Evolutionary conservation across 192 early-diverging fungal genomes (phyloP).

Genomic region (Physocladia obscura): DNA sequence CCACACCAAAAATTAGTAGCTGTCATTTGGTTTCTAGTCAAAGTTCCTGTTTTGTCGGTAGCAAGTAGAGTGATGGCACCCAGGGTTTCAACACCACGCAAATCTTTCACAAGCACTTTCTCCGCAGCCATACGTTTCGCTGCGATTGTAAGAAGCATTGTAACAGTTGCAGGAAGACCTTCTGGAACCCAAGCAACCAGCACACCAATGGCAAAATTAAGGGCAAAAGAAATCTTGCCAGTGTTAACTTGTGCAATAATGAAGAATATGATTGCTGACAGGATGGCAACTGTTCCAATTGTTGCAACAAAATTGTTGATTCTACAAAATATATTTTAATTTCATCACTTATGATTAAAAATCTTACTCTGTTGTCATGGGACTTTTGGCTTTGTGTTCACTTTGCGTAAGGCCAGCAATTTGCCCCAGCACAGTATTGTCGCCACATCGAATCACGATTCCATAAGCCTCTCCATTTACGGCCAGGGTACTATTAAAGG

Average conservation of each 20-base stretch:
- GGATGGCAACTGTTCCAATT: slow-evolving; percentile 76
- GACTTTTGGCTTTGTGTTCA: slow-evolving; percentile 26
- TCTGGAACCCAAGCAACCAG: slow-evolving; percentile 88
- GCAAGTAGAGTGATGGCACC: slow-evolving; percentile 95
- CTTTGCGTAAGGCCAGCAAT: slow-evolving; percentile 61
- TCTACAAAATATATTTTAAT: too few relatives aligned
- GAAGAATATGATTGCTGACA: slow-evolving; percentile 84
- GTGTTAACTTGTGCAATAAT: slow-evolving; percentile 68
- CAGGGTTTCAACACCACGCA: slow-evolving; percentile 94
- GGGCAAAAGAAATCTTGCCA: slow-evolving; percentile 23
- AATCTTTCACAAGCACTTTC: slow-evolving; percentile 93
- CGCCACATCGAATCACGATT: slow-evolving; percentile 89
- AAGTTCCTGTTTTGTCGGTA: slow-evolving; percentile 96
- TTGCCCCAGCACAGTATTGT: slow-evolving; percentile 91
- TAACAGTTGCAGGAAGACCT: slow-evolving; percentile 91
- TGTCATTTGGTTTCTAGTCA: slow-evolving; percentile 97
- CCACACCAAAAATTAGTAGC: slow-evolving; percentile 89
- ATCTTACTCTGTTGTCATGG: slow-evolving; percentile 30
- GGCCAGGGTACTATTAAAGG: slow-evolving; percentile 85
- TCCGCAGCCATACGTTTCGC: slow-evolving; percentile 89
- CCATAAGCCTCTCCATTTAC: slow-evolving; percentile 83
- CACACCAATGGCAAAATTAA: slow-evolving; percentile 87
- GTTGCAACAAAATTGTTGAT: slow-evolving; percentile 64
- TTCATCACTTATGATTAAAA: background rate
- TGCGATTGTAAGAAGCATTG: slow-evolving; percentile 89